Conservation (phyloP, 106 monocot genomes). For the Dendrobium officinale region DNA sequence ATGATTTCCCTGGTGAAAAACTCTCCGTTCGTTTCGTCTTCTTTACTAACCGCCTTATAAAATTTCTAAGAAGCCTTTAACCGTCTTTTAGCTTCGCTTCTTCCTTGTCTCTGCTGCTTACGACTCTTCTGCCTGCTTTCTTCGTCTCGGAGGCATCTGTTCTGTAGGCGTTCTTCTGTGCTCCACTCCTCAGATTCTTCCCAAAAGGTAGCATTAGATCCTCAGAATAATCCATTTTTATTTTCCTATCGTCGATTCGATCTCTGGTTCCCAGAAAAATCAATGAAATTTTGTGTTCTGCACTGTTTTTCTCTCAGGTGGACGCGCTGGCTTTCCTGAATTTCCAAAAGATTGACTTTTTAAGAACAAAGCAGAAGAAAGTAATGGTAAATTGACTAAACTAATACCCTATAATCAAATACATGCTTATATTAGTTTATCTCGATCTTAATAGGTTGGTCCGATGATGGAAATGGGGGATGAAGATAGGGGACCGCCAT, state of each 20-base stretch:
- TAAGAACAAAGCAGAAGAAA: conserved; percentile 9
- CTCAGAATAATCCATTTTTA: conserved; percentile 2
- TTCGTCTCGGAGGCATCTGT: background rate
- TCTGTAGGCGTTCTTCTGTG: too few species aligned
- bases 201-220: conserved; percentile 7
- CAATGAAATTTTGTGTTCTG: background rate
- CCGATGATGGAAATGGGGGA: conserved; percentile 38
- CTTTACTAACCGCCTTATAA: conserved; percentile 6
- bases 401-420: background rate
- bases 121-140: background rate
- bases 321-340: background rate
- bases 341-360: conserved; percentile 10
- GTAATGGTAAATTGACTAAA: conserved; percentile 6
- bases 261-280: background rate
- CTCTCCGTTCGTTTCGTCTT: background rate
- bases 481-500: conserved; percentile 61
- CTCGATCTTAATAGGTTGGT: conserved; percentile 29
- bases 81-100: background rate
- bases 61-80: background rate
- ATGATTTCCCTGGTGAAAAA: background rate
- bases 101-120: background rate
- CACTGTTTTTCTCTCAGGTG: background rate
- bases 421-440: background rate
- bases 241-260: background rate
- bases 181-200: background rate